Evolutionary conservation across 2,329 filamentous ascomycete species (phyloP), one percentile per base, ranked within the genome.

Genomic region (Metarhizium guizhouense): DNA sequence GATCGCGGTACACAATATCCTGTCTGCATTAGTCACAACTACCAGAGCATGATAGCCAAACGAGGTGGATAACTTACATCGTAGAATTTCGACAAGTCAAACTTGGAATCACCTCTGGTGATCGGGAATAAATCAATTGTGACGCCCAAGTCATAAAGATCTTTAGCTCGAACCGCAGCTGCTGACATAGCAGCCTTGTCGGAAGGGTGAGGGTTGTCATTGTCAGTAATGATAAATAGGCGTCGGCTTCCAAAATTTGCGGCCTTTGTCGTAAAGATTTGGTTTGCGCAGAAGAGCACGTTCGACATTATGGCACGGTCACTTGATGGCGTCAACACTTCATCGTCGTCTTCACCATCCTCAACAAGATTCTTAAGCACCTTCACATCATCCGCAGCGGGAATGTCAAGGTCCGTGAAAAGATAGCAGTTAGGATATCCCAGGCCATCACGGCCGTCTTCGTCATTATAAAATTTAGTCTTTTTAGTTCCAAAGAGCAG

Each of bases 151-250:
- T 99, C 94, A 67, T 96, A 97, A 25, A 99, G 71, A 73, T 99
- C 94, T 68, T 96, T 95, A 32, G 94, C 94, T 54, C 92, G 83
- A 5, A 94, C 90, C 6, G 89, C 86, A 4, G 94, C 90, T 40
- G 87, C 84, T 14, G 87, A 87, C 53, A 86, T 85, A 34, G 86
- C 77, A 7, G 80, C 76, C 70, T 92, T 94, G 67, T 89, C 85
- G 18, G 81, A 77, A 0, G 76, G 74, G 67, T 95, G 89, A 4
- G 94, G 94, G 60, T 91, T 81, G 68, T 97, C 94, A 60, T 95
- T 90, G 69, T 97, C 91, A 0, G 94, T 97, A 55, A 99, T 90
- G 60, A 99, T 84, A 72, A 99, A 99, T n/a, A 99, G 74, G 38
- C 94, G 83, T 58, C 93, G 80, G 6, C 93, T 97, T 4, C 90